Base-by-base conservation (phyloP, 768 basidiomycete genomes). In the Jaapia argillacea region DNA sequence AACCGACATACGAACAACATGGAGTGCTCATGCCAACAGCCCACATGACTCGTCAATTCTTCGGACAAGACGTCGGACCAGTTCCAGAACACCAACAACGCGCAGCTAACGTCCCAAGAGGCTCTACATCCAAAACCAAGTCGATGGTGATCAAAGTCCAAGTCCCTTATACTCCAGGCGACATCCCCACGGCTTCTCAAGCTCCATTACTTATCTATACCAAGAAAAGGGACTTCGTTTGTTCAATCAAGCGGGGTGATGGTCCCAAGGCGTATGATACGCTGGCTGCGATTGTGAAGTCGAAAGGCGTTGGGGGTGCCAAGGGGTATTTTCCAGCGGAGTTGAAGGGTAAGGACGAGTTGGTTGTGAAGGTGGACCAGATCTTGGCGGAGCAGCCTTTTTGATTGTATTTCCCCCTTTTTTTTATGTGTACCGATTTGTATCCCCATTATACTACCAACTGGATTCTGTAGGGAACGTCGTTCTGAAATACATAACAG, bases 31-130 rank as follows among this genome's bases (percentile, higher is more conserved):
- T 16, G 10, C 28, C 28, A 10, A 33, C 16, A 16, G 28, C 28
- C 28, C 10, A 33, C 28, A 10, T 33, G 10, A 33, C 16, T 10
- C 28, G 28, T 16, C 10, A 33, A 10, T 10, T 33, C 10, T 10
- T 16, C 28, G 28, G 28, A 10, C 10, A 10, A 10, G n/a, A n/a
- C 22, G 56, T 61, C 20, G n/a, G n/a, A n/a, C n/a, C n/a, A n/a
- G n/a, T n/a, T n/a, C n/a, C n/a, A n/a, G n/a, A n/a, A n/a, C n/a
- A n/a, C n/a, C n/a, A n/a, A n/a, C n/a, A n/a, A n/a, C n/a, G 54
- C 0, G 16, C 28, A 10, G 10, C 28, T 16, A 33, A 10, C 28
- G 28, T 16, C 28, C 28, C 28, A 10, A 33, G 16, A 16, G 10
- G 10, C 28, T 10, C 28, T 16, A 10, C 28, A 10, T 10, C 28